Evolutionary conservation across 495 filamentous ascomycete genomes (phyloP).

Genomic region (Tuber microsphaerosporum): DNA sequence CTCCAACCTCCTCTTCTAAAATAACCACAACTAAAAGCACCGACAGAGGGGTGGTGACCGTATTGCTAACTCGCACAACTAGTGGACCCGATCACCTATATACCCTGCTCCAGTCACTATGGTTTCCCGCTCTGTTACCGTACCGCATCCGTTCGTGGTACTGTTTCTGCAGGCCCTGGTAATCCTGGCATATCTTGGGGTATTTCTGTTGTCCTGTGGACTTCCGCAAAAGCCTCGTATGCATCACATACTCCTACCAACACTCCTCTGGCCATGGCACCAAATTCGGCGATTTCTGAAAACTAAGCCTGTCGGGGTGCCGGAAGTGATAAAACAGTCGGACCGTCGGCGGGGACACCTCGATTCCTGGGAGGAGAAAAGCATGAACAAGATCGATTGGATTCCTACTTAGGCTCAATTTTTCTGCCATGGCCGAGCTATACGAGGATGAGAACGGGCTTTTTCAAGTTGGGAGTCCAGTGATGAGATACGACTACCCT

Average conservation of each 20-base stretch:
- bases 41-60: not conserved
- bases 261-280: not conserved
- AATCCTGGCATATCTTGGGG: not conserved
- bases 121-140: not conserved
- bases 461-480: not conserved
- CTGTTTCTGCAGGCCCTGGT: not conserved
- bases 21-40: not conserved
- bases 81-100: not conserved
- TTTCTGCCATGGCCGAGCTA: not conserved
- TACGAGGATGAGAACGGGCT: not conserved
- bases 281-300: not conserved
- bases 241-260: not conserved
- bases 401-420: not conserved
- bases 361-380: not conserved
- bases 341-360: not conserved
- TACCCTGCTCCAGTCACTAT: not conserved
- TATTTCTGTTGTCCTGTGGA: not conserved
- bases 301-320: not conserved
- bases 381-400: not conserved
- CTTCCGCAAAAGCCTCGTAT: not conserved
- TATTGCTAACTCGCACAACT: not conserved
- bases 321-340: not conserved
- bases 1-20: not conserved
- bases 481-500: not conserved
- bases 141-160: not conserved